A percentile compares a stretch with the other conserved stretches of the same genome.
Evolutionary conservation across 1,284 basidiomycete genomes (phyloP).

Genomic region (Ceratobasidium sp.): DNA sequence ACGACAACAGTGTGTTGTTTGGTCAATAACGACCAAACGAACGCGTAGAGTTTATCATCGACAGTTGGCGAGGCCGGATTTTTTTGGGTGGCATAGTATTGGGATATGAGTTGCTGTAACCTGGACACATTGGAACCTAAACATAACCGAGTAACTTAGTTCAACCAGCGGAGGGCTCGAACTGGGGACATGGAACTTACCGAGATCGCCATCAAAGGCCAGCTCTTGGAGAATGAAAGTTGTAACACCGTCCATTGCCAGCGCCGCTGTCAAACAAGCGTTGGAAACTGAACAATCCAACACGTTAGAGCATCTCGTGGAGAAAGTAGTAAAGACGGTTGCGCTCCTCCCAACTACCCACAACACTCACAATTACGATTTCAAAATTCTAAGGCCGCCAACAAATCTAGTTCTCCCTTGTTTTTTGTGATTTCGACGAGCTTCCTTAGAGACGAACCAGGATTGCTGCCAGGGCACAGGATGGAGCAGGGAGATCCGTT

Average conservation of each 20-base stretch:
- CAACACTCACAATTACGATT: too few relatives aligned
- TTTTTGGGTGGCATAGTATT: slow-evolving; percentile 66
- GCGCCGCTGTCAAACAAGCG: too few relatives aligned
- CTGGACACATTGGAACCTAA: slow-evolving; percentile 79
- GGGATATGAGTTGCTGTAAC: slow-evolving; percentile 74
- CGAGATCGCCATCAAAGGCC: slow-evolving; percentile 85
- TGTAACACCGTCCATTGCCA: slow-evolving; percentile 18
- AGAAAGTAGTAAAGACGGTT: too few relatives aligned
- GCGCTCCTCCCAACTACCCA: too few relatives aligned
- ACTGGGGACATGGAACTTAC: slow-evolving; percentile 61
- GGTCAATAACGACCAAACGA: slow-evolving; percentile 83
- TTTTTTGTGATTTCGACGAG: too few relatives aligned
- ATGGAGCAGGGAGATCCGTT: too few relatives aligned
- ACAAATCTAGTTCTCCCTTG: too few relatives aligned
- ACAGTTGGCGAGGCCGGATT: slow-evolving; percentile 67
- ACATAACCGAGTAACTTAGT: slow-evolving; percentile 45
- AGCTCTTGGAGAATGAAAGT: slow-evolving; percentile 69
- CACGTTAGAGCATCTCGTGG: too few relatives aligned
- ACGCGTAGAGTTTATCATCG: slow-evolving; percentile 82
- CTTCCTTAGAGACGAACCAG: too few relatives aligned
- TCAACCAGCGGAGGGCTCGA: slow-evolving; percentile 51
- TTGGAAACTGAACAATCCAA: too few relatives aligned
- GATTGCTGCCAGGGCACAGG: too few relatives aligned
- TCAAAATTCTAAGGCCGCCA: too few relatives aligned
- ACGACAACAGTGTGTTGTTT: slow-evolving; percentile 78